These are phyloP conservation scores for Russula abietina DNA, from an alignment of 768 basidiomycete species.

Conservation along the genomic window DNA sequence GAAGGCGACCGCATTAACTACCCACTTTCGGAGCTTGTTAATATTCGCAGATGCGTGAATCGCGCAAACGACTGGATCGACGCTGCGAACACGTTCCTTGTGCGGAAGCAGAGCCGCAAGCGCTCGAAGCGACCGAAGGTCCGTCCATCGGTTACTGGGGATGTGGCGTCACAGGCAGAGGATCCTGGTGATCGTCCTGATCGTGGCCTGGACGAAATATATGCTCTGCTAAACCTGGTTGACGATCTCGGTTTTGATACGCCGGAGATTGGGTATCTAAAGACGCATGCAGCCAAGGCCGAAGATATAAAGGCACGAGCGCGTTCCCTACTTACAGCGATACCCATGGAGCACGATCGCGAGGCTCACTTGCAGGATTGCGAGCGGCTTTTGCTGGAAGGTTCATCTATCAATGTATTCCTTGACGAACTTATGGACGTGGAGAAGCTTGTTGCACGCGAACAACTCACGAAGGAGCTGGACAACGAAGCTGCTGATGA, in stretches of 20 bases:
- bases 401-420: slow-evolving; percentile 74
- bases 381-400: slow-evolving; percentile 61
- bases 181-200: slow-evolving; percentile 68
- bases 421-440: slow-evolving; percentile 74
- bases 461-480: slow-evolving; percentile 70
- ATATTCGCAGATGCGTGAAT: slow-evolving; percentile 72
- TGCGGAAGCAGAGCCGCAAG: slow-evolving; percentile 75
- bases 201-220: slow-evolving; percentile 63
- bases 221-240: slow-evolving; percentile 63
- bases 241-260: slow-evolving; percentile 79
- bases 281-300: slow-evolving; percentile 50
- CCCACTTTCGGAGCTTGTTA: slow-evolving; percentile 60
- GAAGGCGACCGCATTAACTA: slow-evolving; percentile 87
- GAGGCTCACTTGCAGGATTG: slow-evolving; percentile 61
- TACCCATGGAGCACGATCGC: slow-evolving; percentile 41
- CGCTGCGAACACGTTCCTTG: slow-evolving; percentile 67
- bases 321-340: slow-evolving; percentile 42
- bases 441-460: slow-evolving; percentile 74
- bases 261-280: slow-evolving; percentile 60
- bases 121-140: slow-evolving; percentile 58
- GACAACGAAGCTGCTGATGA: slow-evolving; percentile 65
- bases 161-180: slow-evolving; percentile 36
- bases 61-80: slow-evolving; percentile 88
- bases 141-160: slow-evolving; percentile 35
- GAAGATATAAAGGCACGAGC: slow-evolving; percentile 60